Conservation (phyloP, 225 moss, liverwort and hornwort species). For the Thuidium tamariscinum region DNA sequence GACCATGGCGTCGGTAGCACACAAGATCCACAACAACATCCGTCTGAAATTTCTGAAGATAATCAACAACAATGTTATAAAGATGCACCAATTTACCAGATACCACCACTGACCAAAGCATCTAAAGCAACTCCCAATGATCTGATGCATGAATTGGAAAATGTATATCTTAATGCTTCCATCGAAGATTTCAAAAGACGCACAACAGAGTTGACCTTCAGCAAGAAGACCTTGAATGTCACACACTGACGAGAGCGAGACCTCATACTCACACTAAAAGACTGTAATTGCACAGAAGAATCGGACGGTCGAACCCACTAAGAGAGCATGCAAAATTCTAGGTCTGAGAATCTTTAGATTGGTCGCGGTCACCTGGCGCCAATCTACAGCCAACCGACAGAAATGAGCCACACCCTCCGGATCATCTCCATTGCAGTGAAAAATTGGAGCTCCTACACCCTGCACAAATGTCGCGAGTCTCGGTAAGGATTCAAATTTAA, state of each 20-base stretch:
- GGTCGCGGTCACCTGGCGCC: conserved; percentile 34
- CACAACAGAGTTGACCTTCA: not conserved
- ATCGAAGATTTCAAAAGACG: not conserved
- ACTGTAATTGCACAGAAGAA: not conserved
- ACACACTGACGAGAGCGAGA: not conserved
- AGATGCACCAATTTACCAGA: not conserved
- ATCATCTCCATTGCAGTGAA: conserved; percentile 63
- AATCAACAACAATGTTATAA: not conserved
- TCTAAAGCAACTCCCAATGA: not conserved
- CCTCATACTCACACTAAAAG: not conserved
- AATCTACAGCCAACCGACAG: conserved; percentile 53
- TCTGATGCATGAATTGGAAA: not conserved
- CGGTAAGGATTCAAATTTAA: not conserved
- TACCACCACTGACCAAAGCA: not conserved
- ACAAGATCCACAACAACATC: conserved; percentile 63
- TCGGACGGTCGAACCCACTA: not conserved
- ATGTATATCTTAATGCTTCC: not conserved
- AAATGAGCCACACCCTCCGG: conserved; percentile 54
- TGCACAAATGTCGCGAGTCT: conserved; percentile 2
- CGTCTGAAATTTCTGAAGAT: conserved; percentile 42
- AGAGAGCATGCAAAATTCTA: not conserved
- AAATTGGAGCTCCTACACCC: conserved; percentile 59
- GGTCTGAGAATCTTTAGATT: not conserved
- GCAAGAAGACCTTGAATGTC: not conserved
- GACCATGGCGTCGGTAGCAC: conserved; percentile 53